phyloP scores from a whole-genome alignment of 2,329 filamentous ascomycete species.

The Ceratocystis cacaofunesta region DNA sequence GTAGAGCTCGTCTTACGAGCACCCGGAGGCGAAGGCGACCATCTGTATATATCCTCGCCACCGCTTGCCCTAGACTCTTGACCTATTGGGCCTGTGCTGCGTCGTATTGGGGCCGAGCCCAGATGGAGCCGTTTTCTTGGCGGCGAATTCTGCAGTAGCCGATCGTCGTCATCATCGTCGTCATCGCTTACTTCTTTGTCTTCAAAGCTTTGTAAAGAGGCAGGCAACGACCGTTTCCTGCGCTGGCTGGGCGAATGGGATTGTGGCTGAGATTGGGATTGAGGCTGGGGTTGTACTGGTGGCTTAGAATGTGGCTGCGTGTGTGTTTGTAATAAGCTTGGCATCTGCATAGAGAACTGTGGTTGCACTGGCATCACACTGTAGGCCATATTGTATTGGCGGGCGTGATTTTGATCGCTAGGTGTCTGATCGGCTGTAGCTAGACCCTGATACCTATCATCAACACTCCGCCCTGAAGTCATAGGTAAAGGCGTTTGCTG shows the following conservation, averaged over 20 bases:
- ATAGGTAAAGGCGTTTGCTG: background rate
- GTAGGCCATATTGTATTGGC: background rate
- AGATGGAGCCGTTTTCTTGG: background rate
- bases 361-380: background rate
- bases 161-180: conserved; percentile 9
- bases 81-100: background rate
- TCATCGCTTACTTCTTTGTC: background rate
- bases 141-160: background rate
- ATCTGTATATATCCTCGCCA: background rate
- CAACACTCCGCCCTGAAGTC: background rate
- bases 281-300: background rate
- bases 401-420: background rate
- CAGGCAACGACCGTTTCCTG: background rate
- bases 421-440: background rate
- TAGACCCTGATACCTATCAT: background rate
- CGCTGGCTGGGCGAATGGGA: background rate
- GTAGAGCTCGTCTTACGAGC: background rate
- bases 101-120: background rate
- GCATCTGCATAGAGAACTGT: background rate
- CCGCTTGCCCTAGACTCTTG: background rate
- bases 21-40: conserved; percentile 5
- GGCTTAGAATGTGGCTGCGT: conserved; percentile 5
- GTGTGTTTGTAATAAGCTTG: conserved; percentile 14
- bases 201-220: background rate
- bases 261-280: background rate